phyloP scores from a whole-genome alignment of 1,284 basidiomycete species.

The Apiotrichum sp. region DNA sequence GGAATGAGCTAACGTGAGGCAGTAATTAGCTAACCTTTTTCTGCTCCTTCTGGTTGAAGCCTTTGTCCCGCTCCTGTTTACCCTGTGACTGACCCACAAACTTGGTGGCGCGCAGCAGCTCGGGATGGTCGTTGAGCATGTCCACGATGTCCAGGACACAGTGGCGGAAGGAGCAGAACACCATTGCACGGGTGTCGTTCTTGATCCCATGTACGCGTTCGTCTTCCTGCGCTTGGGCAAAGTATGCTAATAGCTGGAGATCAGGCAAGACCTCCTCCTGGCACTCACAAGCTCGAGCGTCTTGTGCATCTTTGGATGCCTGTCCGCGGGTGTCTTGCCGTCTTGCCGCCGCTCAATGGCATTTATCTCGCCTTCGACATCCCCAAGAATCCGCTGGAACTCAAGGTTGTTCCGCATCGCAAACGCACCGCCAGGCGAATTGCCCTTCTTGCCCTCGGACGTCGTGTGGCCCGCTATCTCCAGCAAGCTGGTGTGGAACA shows the following conservation, averaged over 20 bases:
- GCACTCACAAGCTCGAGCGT: constrained; percentile 58
- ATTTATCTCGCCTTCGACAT: constrained; percentile 41
- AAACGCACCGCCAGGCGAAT: constrained; percentile 26
- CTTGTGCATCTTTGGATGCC: constrained; percentile 89
- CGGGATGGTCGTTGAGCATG: constrained; percentile 62
- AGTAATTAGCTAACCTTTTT: constrained; percentile 57
- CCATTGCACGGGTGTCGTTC: constrained; percentile 76
- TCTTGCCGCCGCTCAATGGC: constrained; percentile 34
- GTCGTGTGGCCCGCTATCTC: constrained; percentile 43
- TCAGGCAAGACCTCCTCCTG: too few relatives aligned
- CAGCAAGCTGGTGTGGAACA: constrained; percentile 63
- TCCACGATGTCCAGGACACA: constrained; percentile 88
- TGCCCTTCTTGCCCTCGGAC: constrained; percentile 35
- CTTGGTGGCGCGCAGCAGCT: constrained; percentile 66
- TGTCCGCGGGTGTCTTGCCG: constrained; percentile 43
- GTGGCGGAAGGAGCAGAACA: constrained; percentile 84
- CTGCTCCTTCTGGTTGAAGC: constrained; percentile 86
- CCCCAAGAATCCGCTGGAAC: constrained; percentile 41
- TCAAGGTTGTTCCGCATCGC: constrained; percentile 39
- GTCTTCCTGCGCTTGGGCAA: constrained; percentile 58
- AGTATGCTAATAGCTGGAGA: constrained; percentile 62
- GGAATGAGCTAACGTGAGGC: not conserved
- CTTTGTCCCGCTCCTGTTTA: constrained; percentile 67
- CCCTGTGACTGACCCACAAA: constrained; percentile 91
- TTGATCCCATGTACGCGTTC: constrained; percentile 47